Evolutionary conservation across 2,329 filamentous ascomycete species (phyloP), one percentile per base, ranked within the genome.

Genomic region (Stagonosporopsis tanaceti): DNA sequence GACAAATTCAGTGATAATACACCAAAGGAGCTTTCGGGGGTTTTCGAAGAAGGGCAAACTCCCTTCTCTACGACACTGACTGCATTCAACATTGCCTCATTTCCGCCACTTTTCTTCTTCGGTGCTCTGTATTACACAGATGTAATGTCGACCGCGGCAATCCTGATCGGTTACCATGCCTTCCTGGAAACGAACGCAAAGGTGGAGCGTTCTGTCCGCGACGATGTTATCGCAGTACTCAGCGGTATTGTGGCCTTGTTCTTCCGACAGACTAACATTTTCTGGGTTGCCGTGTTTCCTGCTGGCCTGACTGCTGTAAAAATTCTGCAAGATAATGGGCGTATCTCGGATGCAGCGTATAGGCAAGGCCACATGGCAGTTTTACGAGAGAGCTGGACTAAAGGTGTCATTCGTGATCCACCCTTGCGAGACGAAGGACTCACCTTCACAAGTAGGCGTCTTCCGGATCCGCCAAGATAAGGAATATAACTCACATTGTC

Each of bases 121-220:
- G 95, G 92, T 0, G 93, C 87, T 0, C 81, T 99, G 7, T 99
- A 96, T 76, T 99, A 99, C 75, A 99, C 95, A 0, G 95, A 99
- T 75, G 85, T 97, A 2, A 82, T 91, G 47, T 96, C 94, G 0
- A 91, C 93, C 0, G 80, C 91, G 7, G 83, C 87, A 1, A 91
- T 97, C 0, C 78, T 97, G 8, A 73, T 87, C 2, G 86, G 87
- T 1, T 95, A 93, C 70, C 79, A 84, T 65, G 79, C 80, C 46
- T 65, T 83, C 27, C 71, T 78, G 48, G 1, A 34, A 37, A 39
- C 44, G 12, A 39, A 30, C 25, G 9, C 17, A 25, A 77, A 74
- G 44, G 65, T 24, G 58, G 48, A 48, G 25, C 60, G 54, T 38
- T 53, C 27, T 55, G 48, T 68, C 20, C 15, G 60, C 27, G 46